These are phyloP conservation scores for Talinum fruticosum DNA, from an alignment of 148 eudicot species.

Conservation along the genomic window DNA sequence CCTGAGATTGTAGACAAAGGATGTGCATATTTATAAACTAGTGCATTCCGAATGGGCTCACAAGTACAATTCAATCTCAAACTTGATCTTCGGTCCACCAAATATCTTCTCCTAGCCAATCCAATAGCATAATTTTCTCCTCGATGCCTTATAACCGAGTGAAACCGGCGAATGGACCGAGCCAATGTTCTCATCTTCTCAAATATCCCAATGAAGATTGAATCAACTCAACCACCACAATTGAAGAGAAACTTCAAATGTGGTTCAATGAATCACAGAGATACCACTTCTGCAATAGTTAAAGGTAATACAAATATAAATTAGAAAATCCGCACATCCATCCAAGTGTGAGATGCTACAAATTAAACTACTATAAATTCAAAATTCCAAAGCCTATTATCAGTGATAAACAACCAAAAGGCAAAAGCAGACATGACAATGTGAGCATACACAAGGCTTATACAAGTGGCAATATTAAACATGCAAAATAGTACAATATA, in stretches of 20 bases:
- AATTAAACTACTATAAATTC: neutral
- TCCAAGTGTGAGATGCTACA: constrained; percentile 8
- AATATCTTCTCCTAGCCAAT: constrained; percentile 30
- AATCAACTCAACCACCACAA: constrained; percentile 20
- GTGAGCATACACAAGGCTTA: constrained; percentile 11
- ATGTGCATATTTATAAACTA: constrained; percentile 25
- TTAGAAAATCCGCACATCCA: constrained; percentile 11
- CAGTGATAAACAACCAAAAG: neutral
- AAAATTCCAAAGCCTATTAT: neutral
- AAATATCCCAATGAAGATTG: constrained; percentile 3
- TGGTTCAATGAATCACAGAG: constrained; percentile 26
- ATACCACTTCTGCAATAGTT: constrained; percentile 28
- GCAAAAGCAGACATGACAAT: constrained; percentile 9
- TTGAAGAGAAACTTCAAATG: constrained; percentile 19
- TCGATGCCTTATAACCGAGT: constrained; percentile 35
- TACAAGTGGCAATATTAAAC: constrained; percentile 1
- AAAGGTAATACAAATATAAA: constrained; percentile 1
- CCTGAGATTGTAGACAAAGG: constrained; percentile 40
- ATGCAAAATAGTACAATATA: neutral
- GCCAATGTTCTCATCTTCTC: constrained; percentile 51
- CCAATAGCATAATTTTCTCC: constrained; percentile 27
- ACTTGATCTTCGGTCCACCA: constrained; percentile 22
- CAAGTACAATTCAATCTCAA: constrained; percentile 24
- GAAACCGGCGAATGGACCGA: constrained; percentile 38
- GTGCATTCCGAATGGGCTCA: constrained; percentile 29